Conservation (phyloP, 116 monocot genomes). For the Posidonia oceanica region DNA sequence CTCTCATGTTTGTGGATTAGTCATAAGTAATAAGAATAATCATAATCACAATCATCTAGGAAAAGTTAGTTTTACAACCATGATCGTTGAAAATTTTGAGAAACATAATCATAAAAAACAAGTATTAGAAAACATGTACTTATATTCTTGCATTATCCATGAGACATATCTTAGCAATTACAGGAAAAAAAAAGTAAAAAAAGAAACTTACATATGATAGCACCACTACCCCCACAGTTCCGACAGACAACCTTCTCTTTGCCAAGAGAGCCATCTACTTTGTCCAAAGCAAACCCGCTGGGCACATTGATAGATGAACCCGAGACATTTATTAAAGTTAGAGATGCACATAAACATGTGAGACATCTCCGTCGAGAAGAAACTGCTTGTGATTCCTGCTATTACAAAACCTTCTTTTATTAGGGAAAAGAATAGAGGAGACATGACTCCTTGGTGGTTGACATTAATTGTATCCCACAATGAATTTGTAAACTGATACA, state of each 20-base stretch:
- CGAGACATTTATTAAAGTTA: slow-evolving; percentile 44
- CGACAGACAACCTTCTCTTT: slow-evolving; percentile 54
- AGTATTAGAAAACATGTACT: too few relatives aligned
- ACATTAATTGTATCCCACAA: background rate
- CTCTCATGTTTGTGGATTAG: too few relatives aligned
- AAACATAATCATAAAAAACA: too few relatives aligned
- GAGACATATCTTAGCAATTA: too few relatives aligned
- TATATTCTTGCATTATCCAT: too few relatives aligned
- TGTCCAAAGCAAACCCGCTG: slow-evolving; percentile 23
- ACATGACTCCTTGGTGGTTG: background rate
- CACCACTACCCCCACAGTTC: slow-evolving; percentile 78
- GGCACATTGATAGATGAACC: slow-evolving; percentile 17
- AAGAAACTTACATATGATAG: slow-evolving; percentile 66
- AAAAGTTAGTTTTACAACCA: too few relatives aligned
- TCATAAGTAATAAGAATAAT: too few relatives aligned
- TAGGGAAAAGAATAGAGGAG: background rate
- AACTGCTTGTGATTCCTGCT: slow-evolving; percentile 22
- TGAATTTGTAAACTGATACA: background rate
- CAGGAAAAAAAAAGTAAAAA: too few relatives aligned
- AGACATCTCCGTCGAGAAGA: slow-evolving; percentile 60
- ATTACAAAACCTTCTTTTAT: background rate
- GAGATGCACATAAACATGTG: slow-evolving; percentile 49
- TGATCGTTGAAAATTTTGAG: too few relatives aligned
- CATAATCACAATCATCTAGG: too few relatives aligned
- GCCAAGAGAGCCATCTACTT: slow-evolving; percentile 16